Evolutionary conservation across 352 stramenopile genomes (phyloP).

Genomic region (Phytophthora pisi): DNA sequence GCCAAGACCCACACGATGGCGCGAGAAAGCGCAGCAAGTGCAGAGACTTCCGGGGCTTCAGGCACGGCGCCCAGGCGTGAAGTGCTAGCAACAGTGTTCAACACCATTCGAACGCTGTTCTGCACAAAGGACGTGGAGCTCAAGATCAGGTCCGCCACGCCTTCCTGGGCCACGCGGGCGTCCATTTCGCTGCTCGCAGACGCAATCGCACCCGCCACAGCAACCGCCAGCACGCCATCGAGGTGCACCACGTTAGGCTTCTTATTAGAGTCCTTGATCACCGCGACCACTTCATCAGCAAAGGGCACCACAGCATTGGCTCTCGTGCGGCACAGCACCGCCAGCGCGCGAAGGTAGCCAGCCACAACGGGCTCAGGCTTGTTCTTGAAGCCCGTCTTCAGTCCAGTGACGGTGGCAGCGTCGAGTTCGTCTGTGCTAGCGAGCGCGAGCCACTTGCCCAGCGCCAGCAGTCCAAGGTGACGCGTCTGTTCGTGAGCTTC

Average conservation of each 20-base stretch:
- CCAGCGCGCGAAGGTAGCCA: constrained; percentile 65
- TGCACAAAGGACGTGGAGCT: constrained; percentile 58
- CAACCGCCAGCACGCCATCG: constrained; percentile 78
- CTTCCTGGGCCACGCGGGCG: constrained; percentile 56
- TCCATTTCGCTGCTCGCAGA: constrained; percentile 66
- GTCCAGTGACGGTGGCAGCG: constrained; percentile 38
- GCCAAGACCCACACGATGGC: constrained; percentile 75
- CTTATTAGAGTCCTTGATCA: constrained; percentile 76
- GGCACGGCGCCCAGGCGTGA: constrained; percentile 15
- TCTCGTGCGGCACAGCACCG: constrained; percentile 47
- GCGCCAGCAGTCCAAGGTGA: constrained; percentile 65
- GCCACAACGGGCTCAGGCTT: constrained; percentile 75
- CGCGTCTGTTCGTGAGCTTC: constrained; percentile 86
- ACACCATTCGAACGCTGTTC: constrained; percentile 47
- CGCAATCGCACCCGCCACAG: constrained; percentile 61
- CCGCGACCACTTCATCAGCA: constrained; percentile 53
- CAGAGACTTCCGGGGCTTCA: constrained; percentile 65
- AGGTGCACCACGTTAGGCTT: constrained; percentile 76
- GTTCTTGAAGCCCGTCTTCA: constrained; percentile 69
- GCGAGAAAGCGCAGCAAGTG: constrained; percentile 50
- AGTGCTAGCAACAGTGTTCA: constrained; percentile 36
- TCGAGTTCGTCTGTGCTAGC: constrained; percentile 55
- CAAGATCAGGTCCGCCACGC: constrained; percentile 51
- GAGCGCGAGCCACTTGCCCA: constrained; percentile 79
- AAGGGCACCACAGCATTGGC: constrained; percentile 40